Evolutionary conservation across 1,284 basidiomycete genomes (phyloP).

Genomic region (Bondarzewia mesenterica): DNA sequence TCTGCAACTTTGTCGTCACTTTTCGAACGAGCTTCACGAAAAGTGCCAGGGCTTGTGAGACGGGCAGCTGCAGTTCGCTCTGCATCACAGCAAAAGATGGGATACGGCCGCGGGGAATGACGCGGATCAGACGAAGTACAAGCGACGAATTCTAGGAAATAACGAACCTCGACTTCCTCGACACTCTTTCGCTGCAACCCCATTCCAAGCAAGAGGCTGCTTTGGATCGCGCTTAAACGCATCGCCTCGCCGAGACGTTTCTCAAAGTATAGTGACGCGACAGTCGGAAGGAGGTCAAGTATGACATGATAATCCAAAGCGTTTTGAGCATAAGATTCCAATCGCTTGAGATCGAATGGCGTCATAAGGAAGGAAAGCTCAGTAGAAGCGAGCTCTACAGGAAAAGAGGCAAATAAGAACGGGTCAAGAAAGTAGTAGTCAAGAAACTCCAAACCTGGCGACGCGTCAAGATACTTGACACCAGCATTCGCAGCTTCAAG

Average conservation of each 20-base stretch:
- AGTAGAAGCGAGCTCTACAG: constrained; percentile 43
- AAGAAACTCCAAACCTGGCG: constrained; percentile 31
- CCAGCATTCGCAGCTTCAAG: constrained; percentile 78
- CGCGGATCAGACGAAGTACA: not conserved
- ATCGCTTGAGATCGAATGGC: constrained; percentile 93
- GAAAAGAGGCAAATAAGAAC: not conserved
- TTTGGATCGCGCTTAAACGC: constrained; percentile 77
- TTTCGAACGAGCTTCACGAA: constrained; percentile 90
- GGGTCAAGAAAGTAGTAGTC: constrained; percentile 1
- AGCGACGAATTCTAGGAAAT: not conserved
- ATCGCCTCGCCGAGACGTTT: constrained; percentile 58
- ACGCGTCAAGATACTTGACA: constrained; percentile 42
- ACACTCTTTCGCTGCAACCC: constrained; percentile 90
- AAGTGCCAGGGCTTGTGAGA: constrained; percentile 84
- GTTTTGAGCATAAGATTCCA: constrained; percentile 94
- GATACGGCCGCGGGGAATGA: not conserved
- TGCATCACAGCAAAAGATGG: constrained; percentile 18
- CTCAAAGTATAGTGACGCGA: constrained; percentile 83
- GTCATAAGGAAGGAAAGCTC: constrained; percentile 76
- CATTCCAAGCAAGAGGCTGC: constrained; percentile 81
- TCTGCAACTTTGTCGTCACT: constrained; percentile 72
- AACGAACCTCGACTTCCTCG: constrained; percentile 77
- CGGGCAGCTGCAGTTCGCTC: constrained; percentile 76
- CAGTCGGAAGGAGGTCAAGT: constrained; percentile 81
- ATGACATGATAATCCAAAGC: constrained; percentile 96